These are phyloP conservation scores for Pseudopyricularia javanii DNA, from an alignment of 2,329 filamentous ascomycete species.

Conservation along the genomic window DNA sequence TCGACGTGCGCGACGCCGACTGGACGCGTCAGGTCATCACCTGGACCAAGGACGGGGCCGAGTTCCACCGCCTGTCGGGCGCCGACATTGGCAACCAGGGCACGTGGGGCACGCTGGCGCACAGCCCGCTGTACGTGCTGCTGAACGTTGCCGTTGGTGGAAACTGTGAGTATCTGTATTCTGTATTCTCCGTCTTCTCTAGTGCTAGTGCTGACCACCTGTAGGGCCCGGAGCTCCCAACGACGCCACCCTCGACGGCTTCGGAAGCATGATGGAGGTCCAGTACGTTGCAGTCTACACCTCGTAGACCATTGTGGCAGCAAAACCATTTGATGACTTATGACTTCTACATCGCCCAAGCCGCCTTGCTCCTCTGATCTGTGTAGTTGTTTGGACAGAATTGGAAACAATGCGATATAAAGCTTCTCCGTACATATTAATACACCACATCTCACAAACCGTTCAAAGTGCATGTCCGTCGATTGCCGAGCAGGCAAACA, in stretches of 20 bases:
- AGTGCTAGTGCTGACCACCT: background rate
- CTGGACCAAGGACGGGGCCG: constrained; percentile 32
- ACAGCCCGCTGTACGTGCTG: constrained; percentile 29
- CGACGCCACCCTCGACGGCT: constrained; percentile 19
- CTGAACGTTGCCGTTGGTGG: constrained; percentile 36
- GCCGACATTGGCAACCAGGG: constrained; percentile 24
- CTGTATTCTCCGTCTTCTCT: background rate
- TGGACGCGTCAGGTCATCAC: constrained; percentile 35
- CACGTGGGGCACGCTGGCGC: constrained; percentile 31
- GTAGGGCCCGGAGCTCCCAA: constrained; percentile 19
- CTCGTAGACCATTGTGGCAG: constrained; percentile 1
- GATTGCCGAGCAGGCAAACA: too few relatives aligned
- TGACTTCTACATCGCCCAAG: too few relatives aligned
- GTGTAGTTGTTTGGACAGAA: too few relatives aligned
- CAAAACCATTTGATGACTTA: background rate
- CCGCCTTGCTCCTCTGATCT: too few relatives aligned
- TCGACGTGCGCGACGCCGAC: constrained; percentile 27
- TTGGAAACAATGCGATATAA: too few relatives aligned
- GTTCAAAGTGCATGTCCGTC: too few relatives aligned
- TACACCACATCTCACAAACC: too few relatives aligned
- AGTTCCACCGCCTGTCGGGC: constrained; percentile 30
- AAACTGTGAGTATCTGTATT: constrained; percentile 16
- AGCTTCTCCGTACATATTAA: too few relatives aligned
- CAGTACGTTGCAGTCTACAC: constrained; percentile 26
- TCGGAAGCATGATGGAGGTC: constrained; percentile 27